phyloP scores from a whole-genome alignment of 805 yeast genomes.

The Lachancea meyersii region DNA sequence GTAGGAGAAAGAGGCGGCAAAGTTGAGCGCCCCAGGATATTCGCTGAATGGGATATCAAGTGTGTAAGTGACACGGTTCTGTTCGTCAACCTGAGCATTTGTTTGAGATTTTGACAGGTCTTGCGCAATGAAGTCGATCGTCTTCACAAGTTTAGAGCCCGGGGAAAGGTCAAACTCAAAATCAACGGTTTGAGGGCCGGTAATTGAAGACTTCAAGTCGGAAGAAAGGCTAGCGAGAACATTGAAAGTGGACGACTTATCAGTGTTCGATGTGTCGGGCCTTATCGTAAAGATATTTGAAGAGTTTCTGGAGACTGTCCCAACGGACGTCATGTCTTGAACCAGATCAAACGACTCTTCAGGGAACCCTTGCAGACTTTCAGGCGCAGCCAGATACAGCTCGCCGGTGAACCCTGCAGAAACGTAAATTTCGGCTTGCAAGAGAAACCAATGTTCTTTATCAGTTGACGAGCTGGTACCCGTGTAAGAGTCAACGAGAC shows the following conservation, averaged over 20 bases:
- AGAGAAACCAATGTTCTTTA: constrained; percentile 24
- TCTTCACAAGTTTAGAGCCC: constrained; percentile 14
- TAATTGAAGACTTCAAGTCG: constrained; percentile 13
- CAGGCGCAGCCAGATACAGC: constrained; percentile 22
- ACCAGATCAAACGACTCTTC: constrained; percentile 16
- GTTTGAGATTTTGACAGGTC: constrained; percentile 17
- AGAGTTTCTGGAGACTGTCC: constrained; percentile 17
- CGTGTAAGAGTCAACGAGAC: constrained; percentile 23
- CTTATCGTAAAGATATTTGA: constrained; percentile 23
- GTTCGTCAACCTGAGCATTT: constrained; percentile 22
- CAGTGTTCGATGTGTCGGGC: constrained; percentile 9
- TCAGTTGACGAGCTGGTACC: constrained; percentile 21
- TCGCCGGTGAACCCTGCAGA: constrained; percentile 17
- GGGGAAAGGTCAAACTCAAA: constrained; percentile 22
- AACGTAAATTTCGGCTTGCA: constrained; percentile 23
- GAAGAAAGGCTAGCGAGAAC: constrained; percentile 22
- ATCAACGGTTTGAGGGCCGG: constrained; percentile 14
- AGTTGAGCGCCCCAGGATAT: constrained; percentile 15
- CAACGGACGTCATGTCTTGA: constrained; percentile 15
- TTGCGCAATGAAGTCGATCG: constrained; percentile 20
- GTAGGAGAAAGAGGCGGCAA: constrained; percentile 16
- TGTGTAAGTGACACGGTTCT: constrained; percentile 27
- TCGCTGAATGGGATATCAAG: constrained; percentile 24
- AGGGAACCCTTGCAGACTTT: constrained; percentile 21
- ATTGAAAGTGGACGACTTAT: constrained; percentile 22